phyloP scores from a whole-genome alignment of 495 filamentous ascomycete species.

The Ramalina intermedia region DNA sequence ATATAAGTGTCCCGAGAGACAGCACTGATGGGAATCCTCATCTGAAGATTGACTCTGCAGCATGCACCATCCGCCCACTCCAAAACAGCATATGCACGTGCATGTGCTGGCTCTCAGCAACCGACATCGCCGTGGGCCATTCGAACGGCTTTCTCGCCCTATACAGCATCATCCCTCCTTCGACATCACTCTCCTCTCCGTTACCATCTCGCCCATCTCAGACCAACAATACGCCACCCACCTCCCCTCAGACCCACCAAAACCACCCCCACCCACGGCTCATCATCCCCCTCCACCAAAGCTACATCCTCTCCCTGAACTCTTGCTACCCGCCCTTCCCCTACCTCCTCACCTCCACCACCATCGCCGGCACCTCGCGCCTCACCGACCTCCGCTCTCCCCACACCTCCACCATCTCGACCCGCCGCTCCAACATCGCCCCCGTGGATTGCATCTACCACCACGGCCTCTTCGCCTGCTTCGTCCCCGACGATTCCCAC shows the following conservation, averaged over 20 bases:
- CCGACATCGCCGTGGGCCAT: slow-evolving; percentile 44
- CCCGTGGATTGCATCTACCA: slow-evolving; percentile 37
- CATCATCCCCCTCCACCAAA: slow-evolving; percentile 41
- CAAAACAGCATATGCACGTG: slow-evolving; percentile 40
- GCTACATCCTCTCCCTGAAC: slow-evolving; percentile 41
- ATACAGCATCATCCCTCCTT: slow-evolving; percentile 34
- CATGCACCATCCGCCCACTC: slow-evolving; percentile 36
- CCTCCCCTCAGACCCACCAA: slow-evolving; percentile 2
- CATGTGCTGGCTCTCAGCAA: slow-evolving; percentile 47
- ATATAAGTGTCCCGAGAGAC: slow-evolving; percentile 8
- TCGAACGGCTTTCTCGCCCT: slow-evolving; percentile 47
- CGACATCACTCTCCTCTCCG: not conserved
- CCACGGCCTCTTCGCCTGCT: slow-evolving; percentile 37
- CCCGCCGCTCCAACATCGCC: slow-evolving; percentile 38
- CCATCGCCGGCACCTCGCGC: slow-evolving; percentile 44
- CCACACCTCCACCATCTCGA: slow-evolving; percentile 30
- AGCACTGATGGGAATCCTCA: not conserved
- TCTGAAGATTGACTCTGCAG: slow-evolving; percentile 32
- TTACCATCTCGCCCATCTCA: not conserved
- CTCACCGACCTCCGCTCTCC: slow-evolving; percentile 41
- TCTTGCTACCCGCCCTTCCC: slow-evolving; percentile 48
- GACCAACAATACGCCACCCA: not conserved
- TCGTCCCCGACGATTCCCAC: slow-evolving; percentile 42
- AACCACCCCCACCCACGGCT: slow-evolving; percentile 33
- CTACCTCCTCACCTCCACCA: slow-evolving; percentile 35